Percentiles rank a stretch among this genome's conserved stretches.
These are phyloP conservation scores for Heterobasidion parviporum DNA, from an alignment of 1,284 basidiomycete genomes.

Conservation along the genomic window DNA sequence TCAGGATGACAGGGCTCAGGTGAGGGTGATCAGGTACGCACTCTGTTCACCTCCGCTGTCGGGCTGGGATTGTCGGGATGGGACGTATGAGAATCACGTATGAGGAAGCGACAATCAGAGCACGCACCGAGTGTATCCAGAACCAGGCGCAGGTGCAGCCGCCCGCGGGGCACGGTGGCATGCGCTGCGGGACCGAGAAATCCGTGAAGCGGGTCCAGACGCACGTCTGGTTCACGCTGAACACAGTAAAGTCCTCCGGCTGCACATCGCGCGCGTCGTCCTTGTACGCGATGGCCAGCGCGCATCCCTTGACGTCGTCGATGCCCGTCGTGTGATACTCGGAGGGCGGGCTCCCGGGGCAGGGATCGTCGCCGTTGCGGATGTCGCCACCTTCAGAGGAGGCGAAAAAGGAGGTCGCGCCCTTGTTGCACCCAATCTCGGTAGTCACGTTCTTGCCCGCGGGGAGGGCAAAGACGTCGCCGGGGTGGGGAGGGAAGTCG, in stretches of 20 bases:
- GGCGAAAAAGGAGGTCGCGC: slow-evolving; percentile 45
- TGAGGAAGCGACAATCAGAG: not conserved
- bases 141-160: slow-evolving; percentile 68
- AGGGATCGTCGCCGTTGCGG: slow-evolving; percentile 38
- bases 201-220: slow-evolving; percentile 63
- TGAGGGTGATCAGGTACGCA: slow-evolving; percentile 13
- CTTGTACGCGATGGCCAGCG: slow-evolving; percentile 68
- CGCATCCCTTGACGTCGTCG: slow-evolving; percentile 57
- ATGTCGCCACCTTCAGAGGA: slow-evolving; percentile 46
- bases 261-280: slow-evolving; percentile 43
- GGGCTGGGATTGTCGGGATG: slow-evolving; percentile 11
- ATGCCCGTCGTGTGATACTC: slow-evolving; percentile 49
- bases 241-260: slow-evolving; percentile 64
- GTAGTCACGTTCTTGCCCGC: slow-evolving; percentile 45
- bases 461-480: slow-evolving; percentile 51
- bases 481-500: slow-evolving; percentile 45
- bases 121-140: slow-evolving; percentile 58
- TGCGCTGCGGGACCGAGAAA: slow-evolving; percentile 57
- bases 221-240: slow-evolving; percentile 68
- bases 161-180: slow-evolving; percentile 61
- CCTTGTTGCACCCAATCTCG: slow-evolving; percentile 52
- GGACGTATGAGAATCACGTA: not conserved
- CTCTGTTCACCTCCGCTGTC: slow-evolving; percentile 39
- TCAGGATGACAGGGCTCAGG: not conserved
- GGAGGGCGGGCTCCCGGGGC: slow-evolving; percentile 35